Conservation (phyloP, 345 rosid species). For the Camelina hispida region DNA sequence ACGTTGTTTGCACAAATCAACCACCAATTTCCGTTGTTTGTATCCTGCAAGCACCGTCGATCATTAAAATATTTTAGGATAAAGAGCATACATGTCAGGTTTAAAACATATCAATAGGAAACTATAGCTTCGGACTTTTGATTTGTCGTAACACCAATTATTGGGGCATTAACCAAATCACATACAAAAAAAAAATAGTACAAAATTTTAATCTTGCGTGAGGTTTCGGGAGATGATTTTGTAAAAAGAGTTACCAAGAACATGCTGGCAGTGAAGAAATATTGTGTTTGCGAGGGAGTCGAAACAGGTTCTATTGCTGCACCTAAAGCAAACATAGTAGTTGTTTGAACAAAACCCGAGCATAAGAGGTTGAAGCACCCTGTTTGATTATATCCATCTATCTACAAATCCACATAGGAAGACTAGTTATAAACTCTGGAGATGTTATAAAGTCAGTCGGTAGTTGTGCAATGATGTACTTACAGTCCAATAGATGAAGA, state of each 20-base stretch:
- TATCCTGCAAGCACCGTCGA: constrained; percentile 46
- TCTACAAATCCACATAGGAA: constrained; percentile 29
- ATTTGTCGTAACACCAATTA: background rate
- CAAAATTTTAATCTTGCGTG: background rate
- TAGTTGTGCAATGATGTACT: constrained; percentile 23
- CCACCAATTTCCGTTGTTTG: constrained; percentile 58
- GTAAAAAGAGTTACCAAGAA: constrained; percentile 40
- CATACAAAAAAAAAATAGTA: background rate
- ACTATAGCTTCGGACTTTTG: no score
- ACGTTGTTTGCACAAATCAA: background rate
- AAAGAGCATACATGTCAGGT: background rate
- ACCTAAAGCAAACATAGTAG: constrained; percentile 37
- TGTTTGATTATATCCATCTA: constrained; percentile 40
- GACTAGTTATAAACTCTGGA: background rate
- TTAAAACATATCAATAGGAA: background rate
- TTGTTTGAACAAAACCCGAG: constrained; percentile 59
- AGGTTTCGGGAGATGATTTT: background rate
- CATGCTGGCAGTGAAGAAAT: constrained; percentile 26
- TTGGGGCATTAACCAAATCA: background rate
- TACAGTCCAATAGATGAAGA: constrained; percentile 49
- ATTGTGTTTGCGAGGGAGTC: constrained; percentile 21
- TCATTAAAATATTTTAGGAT: background rate
- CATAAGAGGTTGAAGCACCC: constrained; percentile 58
- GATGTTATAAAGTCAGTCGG: background rate
- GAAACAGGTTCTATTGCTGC: constrained; percentile 33